Conservation (phyloP, 441 rosid genomes). For the Mallotus repandus region DNA sequence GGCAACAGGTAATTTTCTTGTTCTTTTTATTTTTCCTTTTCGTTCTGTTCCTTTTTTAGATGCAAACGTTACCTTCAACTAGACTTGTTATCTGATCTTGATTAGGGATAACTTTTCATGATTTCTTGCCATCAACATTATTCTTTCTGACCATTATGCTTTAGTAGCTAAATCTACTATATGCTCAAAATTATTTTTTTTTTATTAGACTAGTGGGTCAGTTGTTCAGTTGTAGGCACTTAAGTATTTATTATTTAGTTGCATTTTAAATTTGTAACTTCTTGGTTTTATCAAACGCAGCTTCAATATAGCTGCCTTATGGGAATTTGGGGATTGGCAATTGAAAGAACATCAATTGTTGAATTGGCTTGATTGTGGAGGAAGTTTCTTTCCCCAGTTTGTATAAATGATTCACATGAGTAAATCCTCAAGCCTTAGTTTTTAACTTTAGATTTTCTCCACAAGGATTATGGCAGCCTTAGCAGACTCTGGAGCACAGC, state of each 20-base stretch:
- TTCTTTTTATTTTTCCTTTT: constrained; percentile 27
- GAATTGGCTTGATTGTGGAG: not conserved
- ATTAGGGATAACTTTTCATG: not conserved
- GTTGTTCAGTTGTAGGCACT: not conserved
- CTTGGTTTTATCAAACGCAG: not conserved
- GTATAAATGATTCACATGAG: not conserved
- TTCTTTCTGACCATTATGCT: not conserved
- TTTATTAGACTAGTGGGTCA: not conserved
- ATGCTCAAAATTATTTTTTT: not conserved
- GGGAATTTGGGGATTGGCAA: not conserved
- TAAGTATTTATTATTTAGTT: not conserved
- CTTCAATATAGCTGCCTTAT: not conserved
- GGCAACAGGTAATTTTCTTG: constrained; percentile 71
- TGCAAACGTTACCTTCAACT: constrained; percentile 17
- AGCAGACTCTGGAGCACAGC: not conserved
- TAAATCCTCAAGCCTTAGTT: not conserved
- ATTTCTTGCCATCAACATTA: not conserved
- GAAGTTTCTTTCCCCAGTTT: not conserved
- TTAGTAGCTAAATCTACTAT: not conserved
- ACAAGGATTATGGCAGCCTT: no score
- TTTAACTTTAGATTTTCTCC: no score
- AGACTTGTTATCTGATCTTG: constrained; percentile 3
- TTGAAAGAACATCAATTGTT: not conserved
- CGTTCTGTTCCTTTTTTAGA: constrained; percentile 23
- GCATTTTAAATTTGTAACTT: not conserved